Evolutionary conservation across 306 rosid genomes (phyloP), one percentile per base, ranked within the genome.

Genomic region (Castanopsis chinensis): DNA sequence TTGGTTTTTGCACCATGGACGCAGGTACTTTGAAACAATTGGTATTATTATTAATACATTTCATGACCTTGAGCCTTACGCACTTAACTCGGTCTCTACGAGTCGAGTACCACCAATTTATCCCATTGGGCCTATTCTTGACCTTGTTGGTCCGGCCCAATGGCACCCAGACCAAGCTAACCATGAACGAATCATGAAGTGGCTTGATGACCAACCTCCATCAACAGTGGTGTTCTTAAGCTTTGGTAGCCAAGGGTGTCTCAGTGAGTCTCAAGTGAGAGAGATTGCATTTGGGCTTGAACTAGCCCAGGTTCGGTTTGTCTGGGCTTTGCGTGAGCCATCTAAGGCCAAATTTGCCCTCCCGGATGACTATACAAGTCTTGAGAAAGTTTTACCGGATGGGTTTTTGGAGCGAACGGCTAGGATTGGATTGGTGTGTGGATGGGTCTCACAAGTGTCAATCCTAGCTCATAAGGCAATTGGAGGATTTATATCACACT

Each of bases 401-500:
- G 89, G 91, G 4, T 91, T 91, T 68, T 32, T 84, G 28, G 73
- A 87, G 65, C 80, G 90, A 6, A 91, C 85, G 21, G 12, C 12
- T 3, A 72, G 12, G 28, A 73, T 78, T 2, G 93, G 96, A 1
- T 25, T 87, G 20, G 88, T 89, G n/a, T 86, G 90, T 11, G 90
- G 91, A 3, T 86, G 89, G 91, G 82, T 81, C 27, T 90, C 96
- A 25, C 93, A 91, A 6, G 89, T 69, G 17, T 69, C 70, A 58
- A 84, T 89, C 1, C 12, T 89, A 13, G 90, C 83, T 33, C 93
- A 89, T 71, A 33, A 10, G 19, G 83, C 89, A 0, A 43, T 87
- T 0, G 93, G 93, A 4, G 93, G 93, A 0, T 91, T 91, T 55
- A 84, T 86, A 70, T 89, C 93, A 1, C 93, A 89, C 2, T 91